Conservation (phyloP, 345 rosid species). For the Odontarrhena argentea region DNA sequence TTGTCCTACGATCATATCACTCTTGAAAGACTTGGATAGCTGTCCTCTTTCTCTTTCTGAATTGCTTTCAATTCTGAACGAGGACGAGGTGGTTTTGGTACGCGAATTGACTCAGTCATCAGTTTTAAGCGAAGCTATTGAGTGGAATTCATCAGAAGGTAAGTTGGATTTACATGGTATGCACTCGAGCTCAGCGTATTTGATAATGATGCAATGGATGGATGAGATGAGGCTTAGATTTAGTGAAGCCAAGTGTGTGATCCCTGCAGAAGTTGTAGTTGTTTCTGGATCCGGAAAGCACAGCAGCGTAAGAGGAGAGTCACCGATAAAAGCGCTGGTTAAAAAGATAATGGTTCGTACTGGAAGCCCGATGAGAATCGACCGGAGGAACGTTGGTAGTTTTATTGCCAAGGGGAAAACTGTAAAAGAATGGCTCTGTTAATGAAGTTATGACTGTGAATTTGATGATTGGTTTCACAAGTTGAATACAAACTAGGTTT, state of each 20-base stretch:
- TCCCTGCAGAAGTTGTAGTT: constrained; percentile 64
- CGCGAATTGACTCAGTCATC: constrained; percentile 51
- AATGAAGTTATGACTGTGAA: constrained; percentile 16
- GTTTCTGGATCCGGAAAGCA: constrained; percentile 82
- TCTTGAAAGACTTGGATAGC: constrained; percentile 40
- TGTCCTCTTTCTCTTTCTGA: constrained; percentile 54
- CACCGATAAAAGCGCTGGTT: constrained; percentile 65
- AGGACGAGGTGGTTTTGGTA: constrained; percentile 57
- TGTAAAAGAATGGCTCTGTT: constrained; percentile 58
- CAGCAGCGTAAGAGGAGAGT: constrained; percentile 68
- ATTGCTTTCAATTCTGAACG: constrained; percentile 47
- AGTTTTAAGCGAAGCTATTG: constrained; percentile 56
- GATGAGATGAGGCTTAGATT: constrained; percentile 58
- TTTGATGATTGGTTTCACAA: constrained; percentile 1
- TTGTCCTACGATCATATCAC: constrained; percentile 52
- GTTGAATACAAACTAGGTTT: background rate
- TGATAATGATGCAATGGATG: constrained; percentile 75
- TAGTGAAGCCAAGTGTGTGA: constrained; percentile 30
- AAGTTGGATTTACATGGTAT: constrained; percentile 90
- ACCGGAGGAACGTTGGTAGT: constrained; percentile 72
- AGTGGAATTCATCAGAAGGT: constrained; percentile 54
- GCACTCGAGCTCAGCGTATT: constrained; percentile 71
- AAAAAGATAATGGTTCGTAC: constrained; percentile 56
- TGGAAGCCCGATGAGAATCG: constrained; percentile 66
- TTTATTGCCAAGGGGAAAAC: constrained; percentile 67